Base-by-base conservation (phyloP, 345 rosid genomes). In the Noccaea bulbosa region DNA sequence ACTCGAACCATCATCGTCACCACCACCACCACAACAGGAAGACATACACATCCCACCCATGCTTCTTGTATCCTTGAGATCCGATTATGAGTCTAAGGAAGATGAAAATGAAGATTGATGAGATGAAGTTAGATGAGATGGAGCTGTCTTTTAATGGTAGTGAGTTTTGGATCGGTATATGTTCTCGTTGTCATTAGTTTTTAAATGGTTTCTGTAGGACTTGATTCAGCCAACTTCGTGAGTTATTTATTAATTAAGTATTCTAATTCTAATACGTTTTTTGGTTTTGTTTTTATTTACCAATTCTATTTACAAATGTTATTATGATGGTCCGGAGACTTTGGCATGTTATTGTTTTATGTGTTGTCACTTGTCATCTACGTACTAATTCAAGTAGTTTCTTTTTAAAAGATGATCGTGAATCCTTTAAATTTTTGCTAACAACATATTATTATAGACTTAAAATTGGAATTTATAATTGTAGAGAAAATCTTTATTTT, bases 41-140 rank as follows among this genome's bases (percentile, higher is more conserved):
- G 65, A 66, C 52, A 76, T 50, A 50, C 83, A 80, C 38, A 73
- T 4, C 82, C 83, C 81, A 73, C 85, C 72, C 55, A 44, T 65
- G n/a, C 47, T 60, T 48, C 61, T 65, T 56, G 17, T 51, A 48
- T 47, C 76, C 33, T 17, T 33, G 10, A 34, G 32, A 34, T 15
- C 47, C 37, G 2, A 37, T 16, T 9, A 34, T 62, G 16, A 47
- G 35, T 10, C 38, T 57, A 57, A 0, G 62, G 62, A 35, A 0
- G 8, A 38, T 57, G 45, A 57, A 1, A 40, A 45, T 57, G 40
- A n/a, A 17, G 30, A 6, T 5, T 6, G 74, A 40, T 32, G 11
- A 40, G 10, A 20, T 30, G 62, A 53, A 38, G 69, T 52, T 16
- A 54, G 79, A 56, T 75, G 64, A 50, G 61, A 66, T 47, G 49